A percentile compares a stretch with the other conserved stretches of the same genome.
These are phyloP conservation scores for Fusarium sp. DNA, from an alignment of 2,329 filamentous ascomycete species.

Conservation along the genomic window DNA sequence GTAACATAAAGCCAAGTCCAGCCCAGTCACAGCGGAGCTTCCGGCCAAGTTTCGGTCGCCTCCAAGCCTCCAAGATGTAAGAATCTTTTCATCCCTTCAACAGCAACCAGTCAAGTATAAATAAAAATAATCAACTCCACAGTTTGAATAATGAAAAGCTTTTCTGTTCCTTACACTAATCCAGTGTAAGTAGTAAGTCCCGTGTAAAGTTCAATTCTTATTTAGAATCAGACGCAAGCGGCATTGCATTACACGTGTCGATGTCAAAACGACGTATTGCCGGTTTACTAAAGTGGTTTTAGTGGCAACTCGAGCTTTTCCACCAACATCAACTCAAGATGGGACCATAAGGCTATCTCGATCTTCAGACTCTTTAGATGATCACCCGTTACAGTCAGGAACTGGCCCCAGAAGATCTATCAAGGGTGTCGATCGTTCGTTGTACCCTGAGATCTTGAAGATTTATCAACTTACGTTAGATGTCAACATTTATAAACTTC, in stretches of 20 bases:
- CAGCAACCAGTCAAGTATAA: constrained; percentile 6
- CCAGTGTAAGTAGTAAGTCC: constrained; percentile 7
- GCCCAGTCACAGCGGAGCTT: constrained; percentile 20
- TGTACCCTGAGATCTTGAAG: neutral
- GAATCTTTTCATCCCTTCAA: constrained; percentile 5
- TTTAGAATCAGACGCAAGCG: neutral
- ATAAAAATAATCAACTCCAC: constrained; percentile 10
- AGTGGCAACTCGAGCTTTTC: constrained; percentile 28
- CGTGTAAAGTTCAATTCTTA: neutral
- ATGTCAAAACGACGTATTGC: neutral
- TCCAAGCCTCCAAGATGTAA: constrained; percentile 16
- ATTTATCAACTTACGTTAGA: neutral
- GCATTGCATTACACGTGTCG: constrained; percentile 12
- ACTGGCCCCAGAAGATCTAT: constrained; percentile 20
- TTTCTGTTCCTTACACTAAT: constrained; percentile 2
- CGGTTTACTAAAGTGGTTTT: neutral
- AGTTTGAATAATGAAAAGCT: neutral
- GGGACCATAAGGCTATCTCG: constrained; percentile 15
- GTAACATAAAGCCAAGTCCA: constrained; percentile 6
- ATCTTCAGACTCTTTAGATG: constrained; percentile 1
- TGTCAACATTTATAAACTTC: neutral
- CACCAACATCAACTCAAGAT: constrained; percentile 21
- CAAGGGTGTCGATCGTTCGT: constrained; percentile 2
- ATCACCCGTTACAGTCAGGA: constrained; percentile 25
- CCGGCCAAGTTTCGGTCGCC: constrained; percentile 37